phyloP scores from a whole-genome alignment of 306 rosid species.

The Quercus agrifolia region DNA sequence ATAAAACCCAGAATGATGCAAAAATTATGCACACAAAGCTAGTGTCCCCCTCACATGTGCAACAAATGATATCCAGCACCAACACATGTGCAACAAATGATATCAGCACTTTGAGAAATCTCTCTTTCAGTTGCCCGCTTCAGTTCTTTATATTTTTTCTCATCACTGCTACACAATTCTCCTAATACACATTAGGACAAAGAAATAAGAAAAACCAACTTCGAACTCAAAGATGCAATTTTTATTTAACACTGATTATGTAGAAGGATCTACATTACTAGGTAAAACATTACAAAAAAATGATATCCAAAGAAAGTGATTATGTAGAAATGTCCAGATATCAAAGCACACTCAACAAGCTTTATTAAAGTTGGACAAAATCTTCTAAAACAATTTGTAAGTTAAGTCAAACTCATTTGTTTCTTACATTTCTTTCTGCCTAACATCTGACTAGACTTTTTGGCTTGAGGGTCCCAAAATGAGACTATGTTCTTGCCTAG shows the following conservation, averaged over 20 bases:
- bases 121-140: slow-evolving; percentile 98
- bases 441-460: no score
- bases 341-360: no score
- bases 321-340: no score
- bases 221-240: neutral
- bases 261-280: neutral
- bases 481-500: no score
- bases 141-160: slow-evolving; percentile 93
- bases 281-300: no score
- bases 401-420: neutral
- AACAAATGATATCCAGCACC: slow-evolving; percentile 59
- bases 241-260: neutral
- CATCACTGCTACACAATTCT: slow-evolving; percentile 96
- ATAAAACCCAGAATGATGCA: no score
- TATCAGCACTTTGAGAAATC: slow-evolving; percentile 99
- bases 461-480: no score
- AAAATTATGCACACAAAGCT: no score
- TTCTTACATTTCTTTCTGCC: neutral
- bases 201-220: neutral
- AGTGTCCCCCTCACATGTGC: no score
- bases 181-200: slow-evolving; percentile 39
- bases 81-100: slow-evolving; percentile 96
- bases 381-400: no score
- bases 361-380: no score
- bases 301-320: no score